Evolutionary conservation across 805 yeast species (phyloP), one percentile per base, ranked within the genome.

Genomic region (Yarrowia sp.): DNA sequence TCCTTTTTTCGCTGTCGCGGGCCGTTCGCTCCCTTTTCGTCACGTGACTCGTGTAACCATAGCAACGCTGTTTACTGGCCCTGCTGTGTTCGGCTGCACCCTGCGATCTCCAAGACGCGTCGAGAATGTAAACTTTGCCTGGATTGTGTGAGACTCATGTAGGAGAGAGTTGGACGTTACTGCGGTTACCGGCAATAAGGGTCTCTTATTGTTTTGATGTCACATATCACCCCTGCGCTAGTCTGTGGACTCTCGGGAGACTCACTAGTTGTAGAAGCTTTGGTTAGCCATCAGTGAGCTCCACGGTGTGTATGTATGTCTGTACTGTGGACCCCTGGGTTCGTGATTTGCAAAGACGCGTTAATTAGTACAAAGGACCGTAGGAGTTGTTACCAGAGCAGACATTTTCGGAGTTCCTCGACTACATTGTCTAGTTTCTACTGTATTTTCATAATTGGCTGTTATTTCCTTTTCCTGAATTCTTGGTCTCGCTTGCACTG

Each of bases 111-210:
- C 35, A 39, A 39, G 44, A 44, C 51, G 51, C 51, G 51, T 44
- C 35, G 35, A 44, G 51, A 44, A 44, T 44, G 51, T 44, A 44
- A 44, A 44, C 51, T 44, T 44, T 44, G 51, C 51, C 35, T 44
- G 35, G 51, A 44, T 44, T 39, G 44, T 39, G 44, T 22, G 29
- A 13, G 16, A 5, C 27, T 14, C 19, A 39, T 39, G 44, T 39
- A 22, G 29, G 10, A 14, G 14, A 14, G 24, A 16, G 42, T 38
- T 38, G 10, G 42, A 38, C 16, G 42, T 38, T 13, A 21, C 42
- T 13, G 25, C 21, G 25, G 41, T 21, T 19, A 39, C 29, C 10
- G 25, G n/a, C n/a, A 14, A 14, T 39, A 39, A 18, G n/a, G 14
- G 21, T 39, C 13, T n/a, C 44, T 10, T n/a, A 10, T 39, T 39